Base-by-base conservation (phyloP, 768 basidiomycete species). In the Coprinellus aureogranulatus region DNA sequence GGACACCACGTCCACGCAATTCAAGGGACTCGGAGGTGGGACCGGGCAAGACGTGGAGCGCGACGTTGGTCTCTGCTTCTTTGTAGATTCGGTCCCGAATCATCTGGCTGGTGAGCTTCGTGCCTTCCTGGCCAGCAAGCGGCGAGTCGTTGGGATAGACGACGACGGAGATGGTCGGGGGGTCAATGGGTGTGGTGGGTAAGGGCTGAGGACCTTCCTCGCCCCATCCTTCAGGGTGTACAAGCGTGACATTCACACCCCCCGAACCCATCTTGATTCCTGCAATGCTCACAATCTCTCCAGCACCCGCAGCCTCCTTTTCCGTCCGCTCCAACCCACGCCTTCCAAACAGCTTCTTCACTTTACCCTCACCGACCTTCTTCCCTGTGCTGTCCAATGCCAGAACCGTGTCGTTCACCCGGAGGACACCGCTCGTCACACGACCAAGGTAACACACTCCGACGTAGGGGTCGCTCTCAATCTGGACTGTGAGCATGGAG, bases 31-130 rank as follows among this genome's bases (percentile, higher is more conserved):
- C 80, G 28, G 78, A 76, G 9, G 79, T 79, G 1, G 79, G 78
- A 2, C 78, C 79, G 0, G 79, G 80, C 6, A 81, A 70, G 48
- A 81, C 77, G 34, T 70, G 72, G n/a, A 81, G 67, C 0, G 79
- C 79, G 48, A 80, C 78, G 55, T 81, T 80, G n/a, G 80, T 81
- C 57, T 77, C 75, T 2, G 79, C 77, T 67, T 81, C 80, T 62
- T 78, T 78, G 64, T 74, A 71, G 53, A 80, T 76, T 1, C 79
- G 71, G 41, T 81, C 79, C 6, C 76, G 75, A 62, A 81, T 75
- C 28, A 80, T 53, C 60, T 80, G 80, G 1, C 77, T 79, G 5
- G 80, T 81, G 48, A 81, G 74, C 63, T 80, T 81, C 5, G 70
- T 71, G 40, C 80, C 80, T 59, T 80, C 79, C 30, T 70, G 70